Percentiles rank a stretch among this genome's conserved stretches.
These are phyloP conservation scores for Trametes coccinea DNA, from an alignment of 768 basidiomycete species.

Conservation along the genomic window DNA sequence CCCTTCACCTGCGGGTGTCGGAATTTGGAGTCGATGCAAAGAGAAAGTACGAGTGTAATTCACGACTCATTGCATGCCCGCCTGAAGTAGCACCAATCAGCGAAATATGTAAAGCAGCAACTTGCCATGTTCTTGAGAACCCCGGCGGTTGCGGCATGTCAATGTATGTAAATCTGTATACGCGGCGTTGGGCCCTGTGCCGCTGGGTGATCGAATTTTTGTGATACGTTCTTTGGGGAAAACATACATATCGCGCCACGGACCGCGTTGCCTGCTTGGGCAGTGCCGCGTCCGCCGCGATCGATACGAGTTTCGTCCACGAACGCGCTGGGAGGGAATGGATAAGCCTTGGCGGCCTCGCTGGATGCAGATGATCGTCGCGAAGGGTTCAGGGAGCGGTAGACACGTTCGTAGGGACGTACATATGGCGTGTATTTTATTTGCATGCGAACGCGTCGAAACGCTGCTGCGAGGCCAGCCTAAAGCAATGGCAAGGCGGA, in stretches of 20 bases:
- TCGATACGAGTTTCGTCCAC: constrained; percentile 10
- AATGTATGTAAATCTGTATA: neutral
- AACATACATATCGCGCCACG: constrained; percentile 6
- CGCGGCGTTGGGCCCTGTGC: constrained; percentile 1
- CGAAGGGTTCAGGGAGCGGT: neutral
- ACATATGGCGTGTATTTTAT: neutral
- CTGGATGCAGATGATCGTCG: constrained; percentile 10
- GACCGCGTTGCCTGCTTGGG: constrained; percentile 14
- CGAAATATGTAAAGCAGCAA: no score
- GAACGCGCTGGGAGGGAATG: neutral
- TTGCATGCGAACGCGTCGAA: neutral
- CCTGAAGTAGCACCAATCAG: no score
- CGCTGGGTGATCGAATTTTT: constrained; percentile 4
- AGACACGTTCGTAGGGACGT: constrained; percentile 20
- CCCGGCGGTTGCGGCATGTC: no score
- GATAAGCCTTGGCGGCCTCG: neutral
- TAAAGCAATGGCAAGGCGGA: no score
- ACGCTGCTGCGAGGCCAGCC: no score
- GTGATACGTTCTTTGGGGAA: constrained; percentile 12
- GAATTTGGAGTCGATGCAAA: no score
- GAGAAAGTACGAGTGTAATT: no score
- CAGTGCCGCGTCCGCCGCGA: constrained; percentile 14
- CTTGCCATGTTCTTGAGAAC: no score
- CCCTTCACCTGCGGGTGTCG: no score
- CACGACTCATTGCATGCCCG: no score